Percentiles rank a stretch among this genome's conserved stretches.
These are phyloP conservation scores for Ballota nigra DNA, from an alignment of 257 asterid species.

Conservation along the genomic window DNA sequence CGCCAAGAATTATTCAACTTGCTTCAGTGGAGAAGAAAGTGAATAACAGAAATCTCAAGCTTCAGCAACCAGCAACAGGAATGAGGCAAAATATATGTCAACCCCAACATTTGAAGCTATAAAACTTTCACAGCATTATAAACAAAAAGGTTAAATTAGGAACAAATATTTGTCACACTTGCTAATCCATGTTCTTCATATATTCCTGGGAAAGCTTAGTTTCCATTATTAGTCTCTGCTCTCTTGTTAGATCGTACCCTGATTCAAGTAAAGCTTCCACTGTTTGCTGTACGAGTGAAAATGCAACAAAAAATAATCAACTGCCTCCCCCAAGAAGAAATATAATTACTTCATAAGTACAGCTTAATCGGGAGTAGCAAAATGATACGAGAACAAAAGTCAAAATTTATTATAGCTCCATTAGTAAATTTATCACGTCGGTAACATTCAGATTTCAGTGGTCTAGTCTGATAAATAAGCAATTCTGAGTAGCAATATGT, in stretches of 20 bases:
- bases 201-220: conserved; percentile 89
- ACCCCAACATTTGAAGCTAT: background rate
- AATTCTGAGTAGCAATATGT: background rate
- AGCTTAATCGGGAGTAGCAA: no score
- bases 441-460: background rate
- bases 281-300: conserved; percentile 59
- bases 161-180: background rate
- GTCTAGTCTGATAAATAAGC: no score
- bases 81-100: background rate
- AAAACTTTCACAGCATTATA: background rate
- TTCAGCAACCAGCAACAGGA: background rate
- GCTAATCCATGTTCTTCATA: conserved; percentile 85
- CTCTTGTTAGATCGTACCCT: conserved; percentile 67
- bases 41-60: background rate
- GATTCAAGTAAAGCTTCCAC: conserved; percentile 77
- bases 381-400: no score
- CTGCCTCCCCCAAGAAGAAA: background rate
- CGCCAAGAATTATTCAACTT: background rate
- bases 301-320: background rate
- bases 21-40: background rate
- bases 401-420: background rate
- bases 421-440: conserved; percentile 1
- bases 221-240: conserved; percentile 73
- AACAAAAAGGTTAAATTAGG: background rate
- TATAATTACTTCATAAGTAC: no score